Conservation (phyloP, 2,329 filamentous ascomycete genomes). For the Ophiosphaerella herpotricha region DNA sequence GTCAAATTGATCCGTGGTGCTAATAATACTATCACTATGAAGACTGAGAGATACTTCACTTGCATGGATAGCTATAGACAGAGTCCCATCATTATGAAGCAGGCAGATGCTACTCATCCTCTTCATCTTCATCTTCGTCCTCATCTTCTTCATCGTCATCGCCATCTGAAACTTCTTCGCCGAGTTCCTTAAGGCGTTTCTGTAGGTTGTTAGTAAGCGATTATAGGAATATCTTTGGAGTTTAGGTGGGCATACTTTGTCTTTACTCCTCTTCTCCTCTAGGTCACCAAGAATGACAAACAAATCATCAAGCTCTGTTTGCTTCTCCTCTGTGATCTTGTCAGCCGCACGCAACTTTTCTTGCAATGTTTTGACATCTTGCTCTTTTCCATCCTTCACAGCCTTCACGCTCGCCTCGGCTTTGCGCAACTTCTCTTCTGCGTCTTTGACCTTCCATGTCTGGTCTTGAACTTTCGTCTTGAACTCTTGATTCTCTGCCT, state of each 20-base stretch:
- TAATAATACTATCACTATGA: too few relatives aligned
- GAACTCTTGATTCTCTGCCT: constrained; percentile 18
- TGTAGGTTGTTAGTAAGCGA: constrained; percentile 30
- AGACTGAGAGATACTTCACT: too few relatives aligned
- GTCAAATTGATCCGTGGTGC: too few relatives aligned
- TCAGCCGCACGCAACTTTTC: constrained; percentile 49
- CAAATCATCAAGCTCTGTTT: constrained; percentile 54
- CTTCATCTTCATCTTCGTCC: constrained; percentile 29
- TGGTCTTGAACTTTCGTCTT: constrained; percentile 52
- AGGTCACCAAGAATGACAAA: constrained; percentile 55
- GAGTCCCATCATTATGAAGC: not conserved
- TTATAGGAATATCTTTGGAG: not conserved
- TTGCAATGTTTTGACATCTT: constrained; percentile 50
- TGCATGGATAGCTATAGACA: too few relatives aligned
- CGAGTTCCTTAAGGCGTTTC: constrained; percentile 54
- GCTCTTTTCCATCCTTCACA: constrained; percentile 11
- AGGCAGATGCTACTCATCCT: constrained; percentile 14
- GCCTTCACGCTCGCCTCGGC: constrained; percentile 13
- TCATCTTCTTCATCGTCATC: constrained; percentile 47
- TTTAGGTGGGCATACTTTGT: constrained; percentile 37
- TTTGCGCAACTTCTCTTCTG: constrained; percentile 51
- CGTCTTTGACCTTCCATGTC: constrained; percentile 51
- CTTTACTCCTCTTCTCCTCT: constrained; percentile 50
- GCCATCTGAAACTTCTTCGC: constrained; percentile 49
- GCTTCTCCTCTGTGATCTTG: constrained; percentile 46